A percentile compares a stretch with the other conserved stretches of the same genome.
These are phyloP conservation scores for Pyronema domesticum DNA, from an alignment of 495 filamentous ascomycete genomes.

Conservation along the genomic window DNA sequence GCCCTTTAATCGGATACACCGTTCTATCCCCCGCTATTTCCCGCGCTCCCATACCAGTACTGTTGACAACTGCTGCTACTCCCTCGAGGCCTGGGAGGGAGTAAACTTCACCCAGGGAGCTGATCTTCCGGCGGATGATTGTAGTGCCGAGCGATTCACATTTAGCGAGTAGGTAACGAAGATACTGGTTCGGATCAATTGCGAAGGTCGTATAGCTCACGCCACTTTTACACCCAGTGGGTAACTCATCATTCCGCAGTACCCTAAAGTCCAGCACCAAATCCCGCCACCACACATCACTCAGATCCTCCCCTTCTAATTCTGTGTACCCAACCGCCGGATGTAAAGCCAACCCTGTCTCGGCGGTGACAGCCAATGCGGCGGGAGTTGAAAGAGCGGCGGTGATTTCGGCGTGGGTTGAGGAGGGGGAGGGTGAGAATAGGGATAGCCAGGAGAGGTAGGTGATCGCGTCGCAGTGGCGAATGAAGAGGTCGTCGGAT, in stretches of 20 bases:
- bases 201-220: slow-evolving; percentile 18
- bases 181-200: slow-evolving; percentile 16
- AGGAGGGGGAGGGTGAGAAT: background rate
- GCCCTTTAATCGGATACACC: slow-evolving; percentile 20
- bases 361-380: background rate
- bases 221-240: slow-evolving; percentile 8
- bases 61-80: slow-evolving; percentile 17
- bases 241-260: slow-evolving; percentile 6
- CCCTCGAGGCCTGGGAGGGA: slow-evolving; percentile 10
- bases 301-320: slow-evolving; percentile 10
- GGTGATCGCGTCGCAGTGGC: slow-evolving; percentile 14
- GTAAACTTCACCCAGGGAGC: slow-evolving; percentile 14
- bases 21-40: slow-evolving; percentile 8
- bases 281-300: slow-evolving; percentile 16
- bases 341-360: slow-evolving; percentile 1
- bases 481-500: slow-evolving; percentile 2
- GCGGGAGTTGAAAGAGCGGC: too few relatives aligned
- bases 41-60: slow-evolving; percentile 18
- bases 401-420: background rate
- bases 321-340: slow-evolving; percentile 10
- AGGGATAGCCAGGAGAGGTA: slow-evolving; percentile 15
- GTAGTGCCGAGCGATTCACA: background rate
- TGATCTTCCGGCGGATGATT: background rate
- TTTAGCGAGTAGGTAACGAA: slow-evolving; percentile 12
- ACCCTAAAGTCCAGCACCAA: slow-evolving; percentile 10